Conservation (phyloP, 495 filamentous ascomycete genomes). For the Gamarada debralockiae region DNA sequence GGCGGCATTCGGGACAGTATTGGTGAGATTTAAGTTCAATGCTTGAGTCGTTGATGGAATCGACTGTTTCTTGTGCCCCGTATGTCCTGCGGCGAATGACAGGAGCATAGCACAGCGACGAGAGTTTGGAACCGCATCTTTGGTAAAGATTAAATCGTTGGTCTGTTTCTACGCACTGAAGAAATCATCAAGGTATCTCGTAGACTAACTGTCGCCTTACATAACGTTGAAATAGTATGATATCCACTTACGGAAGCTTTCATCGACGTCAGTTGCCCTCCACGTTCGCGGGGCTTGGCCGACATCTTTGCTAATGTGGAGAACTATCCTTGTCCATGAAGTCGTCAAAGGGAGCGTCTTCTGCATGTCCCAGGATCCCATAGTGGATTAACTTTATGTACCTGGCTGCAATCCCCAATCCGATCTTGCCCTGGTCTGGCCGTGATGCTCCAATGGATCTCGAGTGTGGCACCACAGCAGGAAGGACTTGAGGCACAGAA, state of each 20-base stretch:
- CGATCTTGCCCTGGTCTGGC: no score
- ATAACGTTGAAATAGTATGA: not conserved
- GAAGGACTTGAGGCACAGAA: not conserved
- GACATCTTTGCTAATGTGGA: not conserved
- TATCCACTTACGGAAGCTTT: not conserved
- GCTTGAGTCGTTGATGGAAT: not conserved
- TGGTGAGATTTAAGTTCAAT: not conserved
- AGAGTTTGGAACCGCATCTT: not conserved
- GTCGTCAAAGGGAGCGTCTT: no score
- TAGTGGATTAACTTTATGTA: no score
- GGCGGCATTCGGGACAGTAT: not conserved
- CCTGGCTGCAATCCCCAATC: no score
- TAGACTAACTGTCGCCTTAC: not conserved
- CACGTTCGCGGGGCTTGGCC: not conserved
- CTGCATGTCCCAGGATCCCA: no score
- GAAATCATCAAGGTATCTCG: no score
- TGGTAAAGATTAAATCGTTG: no score
- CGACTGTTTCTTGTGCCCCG: not conserved
- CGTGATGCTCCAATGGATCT: not conserved
- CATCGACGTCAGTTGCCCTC: not conserved
- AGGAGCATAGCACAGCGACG: not conserved
- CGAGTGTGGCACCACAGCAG: not conserved
- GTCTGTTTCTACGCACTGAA: no score
- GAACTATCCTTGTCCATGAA: no score
- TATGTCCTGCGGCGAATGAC: not conserved